A percentile compares a stretch with the other conserved stretches of the same genome.
phyloP scores from a whole-genome alignment of 1,139 yeast species.

The Petasospora fabianii region DNA sequence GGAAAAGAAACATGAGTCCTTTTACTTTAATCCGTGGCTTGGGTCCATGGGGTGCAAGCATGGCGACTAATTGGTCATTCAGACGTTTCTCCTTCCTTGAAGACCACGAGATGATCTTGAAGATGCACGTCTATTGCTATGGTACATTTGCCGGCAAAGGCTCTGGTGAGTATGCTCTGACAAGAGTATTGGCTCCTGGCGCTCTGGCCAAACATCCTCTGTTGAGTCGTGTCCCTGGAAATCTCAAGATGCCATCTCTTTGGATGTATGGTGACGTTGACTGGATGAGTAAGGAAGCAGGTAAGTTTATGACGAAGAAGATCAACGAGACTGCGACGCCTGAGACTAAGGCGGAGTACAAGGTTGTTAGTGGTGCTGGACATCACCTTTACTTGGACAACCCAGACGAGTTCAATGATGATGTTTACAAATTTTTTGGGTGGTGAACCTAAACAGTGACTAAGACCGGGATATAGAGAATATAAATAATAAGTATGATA shows the following conservation, averaged over 20 bases:
- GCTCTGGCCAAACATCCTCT: constrained; percentile 77
- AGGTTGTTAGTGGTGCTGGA: constrained; percentile 55
- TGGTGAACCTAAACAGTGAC: no score
- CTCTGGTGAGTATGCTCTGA: constrained; percentile 62
- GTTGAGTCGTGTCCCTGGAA: constrained; percentile 54
- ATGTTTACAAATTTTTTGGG: constrained; percentile 19
- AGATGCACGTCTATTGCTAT: constrained; percentile 52
- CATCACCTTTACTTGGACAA: constrained; percentile 81
- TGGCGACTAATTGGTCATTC: constrained; percentile 52
- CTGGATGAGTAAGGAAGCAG: constrained; percentile 85
- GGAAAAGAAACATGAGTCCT: constrained; percentile 33
- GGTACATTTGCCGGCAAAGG: constrained; percentile 58
- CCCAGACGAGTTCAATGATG: constrained; percentile 33
- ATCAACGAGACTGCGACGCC: constrained; percentile 27
- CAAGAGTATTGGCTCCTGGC: constrained; percentile 65
- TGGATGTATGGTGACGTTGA: constrained; percentile 81
- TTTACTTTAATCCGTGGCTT: constrained; percentile 48
- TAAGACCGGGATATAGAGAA: no score
- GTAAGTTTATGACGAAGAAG: constrained; percentile 42
- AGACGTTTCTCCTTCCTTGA: constrained; percentile 40
- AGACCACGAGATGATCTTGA: constrained; percentile 24
- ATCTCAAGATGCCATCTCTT: constrained; percentile 44
- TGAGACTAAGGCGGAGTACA: constrained; percentile 34
- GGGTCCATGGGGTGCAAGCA: constrained; percentile 58
- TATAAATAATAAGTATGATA: no score